Evolutionary conservation across 331 rosid genomes (phyloP), one percentile per base, ranked within the genome.

Genomic region (Telfairia occidentalis): DNA sequence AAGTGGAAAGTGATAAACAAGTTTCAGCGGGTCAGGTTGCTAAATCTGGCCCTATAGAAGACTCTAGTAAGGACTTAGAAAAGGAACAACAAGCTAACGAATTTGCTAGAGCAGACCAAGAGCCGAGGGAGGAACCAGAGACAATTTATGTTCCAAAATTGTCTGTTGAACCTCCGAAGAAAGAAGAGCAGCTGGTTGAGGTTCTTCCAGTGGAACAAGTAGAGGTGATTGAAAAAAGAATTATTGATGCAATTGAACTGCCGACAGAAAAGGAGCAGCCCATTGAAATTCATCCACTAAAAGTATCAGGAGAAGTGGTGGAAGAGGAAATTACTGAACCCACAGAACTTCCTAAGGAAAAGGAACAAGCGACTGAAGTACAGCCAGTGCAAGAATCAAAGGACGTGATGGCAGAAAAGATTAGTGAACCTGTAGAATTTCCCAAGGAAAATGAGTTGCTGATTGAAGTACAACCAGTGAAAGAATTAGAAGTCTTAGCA

Each of bases 21-120:
- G 80, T 23, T 80, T 71, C 83, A 21, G 57, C n/a, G 40, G 64
- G 46, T 42, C 78, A 80, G 80, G 88, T 79, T 76, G 81, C 78
- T 32, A 66, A 76, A 83, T 49, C 77, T 37, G 50, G 24, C 26
- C 49, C 46, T n/a, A 3, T 34, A 30, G 48, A 30, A 13, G 66
- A 73, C 21, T 32, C 35, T n/a, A 37, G 11, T 12, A 35, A 29
- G 28, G 29, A n/a, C 42, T 0, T 48, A 34, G 77, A 19, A 34
- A 23, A 52, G 32, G 34, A 73, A 21, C 37, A 35, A 73, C 48
- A 30, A 34, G 45, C 43, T 34, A 18, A 3, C 18, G 77, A 19
- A 53, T 34, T 52, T 73, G 63, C 37, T 29, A 49, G 34, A 11
- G 11, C 32, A 45, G 40, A 16, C 66, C 48, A 34, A 71, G 76